Base-by-base conservation (phyloP, 257 asterid species). In the Solanum appendiculatum region DNA sequence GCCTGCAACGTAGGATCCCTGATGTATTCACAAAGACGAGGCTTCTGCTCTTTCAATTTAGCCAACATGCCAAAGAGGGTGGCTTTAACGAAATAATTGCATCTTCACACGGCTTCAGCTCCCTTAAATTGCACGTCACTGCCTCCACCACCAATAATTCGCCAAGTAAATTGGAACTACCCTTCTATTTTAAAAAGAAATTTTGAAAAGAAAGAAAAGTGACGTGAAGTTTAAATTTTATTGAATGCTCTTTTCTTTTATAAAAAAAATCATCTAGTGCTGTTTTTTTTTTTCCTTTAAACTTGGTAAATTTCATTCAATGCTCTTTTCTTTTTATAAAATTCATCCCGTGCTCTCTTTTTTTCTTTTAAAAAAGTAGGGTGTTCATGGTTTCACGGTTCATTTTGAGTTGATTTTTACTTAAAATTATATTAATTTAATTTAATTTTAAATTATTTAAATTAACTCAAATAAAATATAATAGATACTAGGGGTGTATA, bases 51-150 rank as follows among this genome's bases (percentile, higher is more conserved):
- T 12, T 5, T 44, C 51, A 90, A 83, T 48, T 82, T 84, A 20
- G 29, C 56, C 92, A 90, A 44, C 92, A 90, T 2, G 21, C 31
- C 2, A 9, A 3, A 5, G 89, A 51, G 6, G 91, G 91, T 16
- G 78, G 63, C 4, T 18, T 5, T 0, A 33, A 6, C 6, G 81
- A 39, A 0, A 40, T 16, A 68, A 90, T 54, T 2, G 88, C 88
- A 3, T 39, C 31, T 9, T 34, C 42, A 64, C 92, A 90, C 3
- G 92, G 15, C 46, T 60, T 18, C 20, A 90, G 85, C 82, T 90
- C 56, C 15, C 29, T 3, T 20, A 56, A 31, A 16, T 10, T 40
- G 74, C 90, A 86, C 3, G 87, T 88, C 12, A 75, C 88, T 23
- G 90, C 90, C 60, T 66, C 66, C 54, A 54, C 68, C 77, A 64